These are phyloP conservation scores for Annulohypoxylon nitens DNA, from an alignment of 495 filamentous ascomycete species.

Conservation along the genomic window DNA sequence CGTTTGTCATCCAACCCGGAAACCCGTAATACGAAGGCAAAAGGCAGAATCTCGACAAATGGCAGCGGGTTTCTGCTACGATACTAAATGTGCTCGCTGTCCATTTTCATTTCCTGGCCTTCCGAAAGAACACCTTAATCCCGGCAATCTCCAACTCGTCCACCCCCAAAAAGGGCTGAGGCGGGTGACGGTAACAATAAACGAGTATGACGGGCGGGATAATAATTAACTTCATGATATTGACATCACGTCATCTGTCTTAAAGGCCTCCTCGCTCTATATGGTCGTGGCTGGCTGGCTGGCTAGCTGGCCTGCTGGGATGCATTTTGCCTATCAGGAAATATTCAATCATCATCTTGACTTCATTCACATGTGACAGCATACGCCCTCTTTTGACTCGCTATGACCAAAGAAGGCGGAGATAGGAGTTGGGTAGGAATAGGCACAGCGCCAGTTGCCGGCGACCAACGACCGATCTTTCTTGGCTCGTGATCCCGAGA, in stretches of 20 bases:
- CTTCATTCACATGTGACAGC: slow-evolving; percentile 36
- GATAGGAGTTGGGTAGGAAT: slow-evolving; percentile 23
- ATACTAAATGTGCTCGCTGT: slow-evolving; percentile 13
- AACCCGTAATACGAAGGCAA: slow-evolving; percentile 22
- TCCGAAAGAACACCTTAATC: slow-evolving; percentile 34
- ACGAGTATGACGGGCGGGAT: slow-evolving; percentile 27
- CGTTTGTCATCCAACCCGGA: slow-evolving; percentile 23
- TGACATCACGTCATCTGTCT: slow-evolving; percentile 42
- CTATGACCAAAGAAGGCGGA: background rate
- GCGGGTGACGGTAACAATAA: slow-evolving; percentile 27
- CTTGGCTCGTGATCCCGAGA: slow-evolving; percentile 28
- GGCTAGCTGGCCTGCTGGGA: slow-evolving; percentile 6
- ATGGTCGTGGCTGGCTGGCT: slow-evolving; percentile 14
- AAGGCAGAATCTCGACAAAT: slow-evolving; percentile 3
- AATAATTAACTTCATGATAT: slow-evolving; percentile 36
- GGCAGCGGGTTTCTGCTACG: background rate
- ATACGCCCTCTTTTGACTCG: slow-evolving; percentile 4
- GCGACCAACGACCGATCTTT: slow-evolving; percentile 26
- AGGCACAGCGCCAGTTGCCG: slow-evolving; percentile 11
- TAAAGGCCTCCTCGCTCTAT: slow-evolving; percentile 2
- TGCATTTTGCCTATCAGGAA: slow-evolving; percentile 38
- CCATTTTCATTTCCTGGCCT: slow-evolving; percentile 28
- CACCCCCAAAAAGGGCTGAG: slow-evolving; percentile 22
- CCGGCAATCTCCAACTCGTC: slow-evolving; percentile 36
- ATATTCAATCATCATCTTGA: slow-evolving; percentile 15